Percentiles rank a stretch among this genome's conserved stretches.
These are phyloP conservation scores for Curvularia verruculosa DNA, from an alignment of 2,329 filamentous ascomycete species.

Conservation along the genomic window DNA sequence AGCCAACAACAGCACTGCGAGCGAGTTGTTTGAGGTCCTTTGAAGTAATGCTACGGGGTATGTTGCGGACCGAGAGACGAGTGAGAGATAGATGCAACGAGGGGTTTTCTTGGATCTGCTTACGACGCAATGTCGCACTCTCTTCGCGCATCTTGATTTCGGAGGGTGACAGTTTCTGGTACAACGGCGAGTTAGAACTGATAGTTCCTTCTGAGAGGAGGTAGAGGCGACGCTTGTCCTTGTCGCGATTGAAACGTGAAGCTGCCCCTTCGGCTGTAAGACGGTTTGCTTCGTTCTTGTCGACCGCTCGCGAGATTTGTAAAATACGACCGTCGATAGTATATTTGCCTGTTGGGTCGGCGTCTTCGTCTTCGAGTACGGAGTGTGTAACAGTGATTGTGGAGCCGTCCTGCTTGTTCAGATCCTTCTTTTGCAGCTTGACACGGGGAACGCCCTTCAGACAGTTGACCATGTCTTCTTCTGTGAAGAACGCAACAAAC, in stretches of 20 bases:
- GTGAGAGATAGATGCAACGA: conserved; percentile 87
- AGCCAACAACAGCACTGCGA: conserved; percentile 89
- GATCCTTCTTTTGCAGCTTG: conserved; percentile 47
- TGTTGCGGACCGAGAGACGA: conserved; percentile 87
- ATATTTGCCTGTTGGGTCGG: conserved; percentile 82
- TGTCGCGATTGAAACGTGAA: conserved; percentile 70
- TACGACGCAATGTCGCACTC: conserved; percentile 84
- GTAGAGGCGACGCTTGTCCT: conserved; percentile 89
- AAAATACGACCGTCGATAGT: conserved; percentile 89
- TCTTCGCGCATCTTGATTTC: conserved; percentile 89
- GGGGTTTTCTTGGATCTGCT: conserved; percentile 88
- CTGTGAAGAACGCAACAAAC: conserved; percentile 89
- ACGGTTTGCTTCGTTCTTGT: conserved; percentile 76
- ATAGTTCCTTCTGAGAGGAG: conserved; percentile 87
- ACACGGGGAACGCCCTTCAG: conserved; percentile 71
- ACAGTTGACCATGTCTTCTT: conserved; percentile 76
- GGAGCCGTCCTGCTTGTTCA: conserved; percentile 45
- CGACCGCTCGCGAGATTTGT: conserved; percentile 83
- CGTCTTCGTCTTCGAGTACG: conserved; percentile 82
- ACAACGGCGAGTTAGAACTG: conserved; percentile 75
- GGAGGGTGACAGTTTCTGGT: conserved; percentile 73
- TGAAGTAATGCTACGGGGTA: conserved; percentile 80
- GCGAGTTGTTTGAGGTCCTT: conserved; percentile 92
- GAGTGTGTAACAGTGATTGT: conserved; percentile 63
- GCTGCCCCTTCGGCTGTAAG: conserved; percentile 72